Conservation (phyloP, 192 early-diverging fungal species). For the Backusella macrospora region DNA sequence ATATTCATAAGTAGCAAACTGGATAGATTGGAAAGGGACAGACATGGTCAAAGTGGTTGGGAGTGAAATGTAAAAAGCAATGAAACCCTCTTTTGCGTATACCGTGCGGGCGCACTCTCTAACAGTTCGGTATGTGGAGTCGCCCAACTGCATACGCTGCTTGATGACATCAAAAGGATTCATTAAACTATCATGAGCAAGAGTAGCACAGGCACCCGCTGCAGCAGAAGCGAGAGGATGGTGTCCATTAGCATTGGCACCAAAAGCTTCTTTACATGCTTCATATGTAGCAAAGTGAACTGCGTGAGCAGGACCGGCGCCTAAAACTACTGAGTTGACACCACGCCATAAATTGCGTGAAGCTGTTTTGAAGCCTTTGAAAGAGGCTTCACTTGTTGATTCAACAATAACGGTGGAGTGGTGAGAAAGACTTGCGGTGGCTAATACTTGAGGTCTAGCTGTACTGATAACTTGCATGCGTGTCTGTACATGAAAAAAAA, state of each 20-base stretch:
- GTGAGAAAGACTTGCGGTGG: constrained; percentile 2
- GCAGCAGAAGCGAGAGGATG: constrained; percentile 70
- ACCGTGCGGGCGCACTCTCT: constrained; percentile 71
- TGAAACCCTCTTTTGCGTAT: constrained; percentile 72
- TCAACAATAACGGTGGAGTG: constrained; percentile 64
- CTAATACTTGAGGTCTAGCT: constrained; percentile 35
- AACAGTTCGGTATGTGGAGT: constrained; percentile 71
- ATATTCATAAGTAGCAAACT: constrained; percentile 92
- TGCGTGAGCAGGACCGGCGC: constrained; percentile 94
- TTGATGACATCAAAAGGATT: constrained; percentile 98
- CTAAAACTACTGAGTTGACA: constrained; percentile 89
- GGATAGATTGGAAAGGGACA: constrained; percentile 93
- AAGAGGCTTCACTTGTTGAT: constrained; percentile 33
- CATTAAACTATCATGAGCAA: constrained; percentile 87
- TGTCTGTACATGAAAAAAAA: constrained; percentile 55
- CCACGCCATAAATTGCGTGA: constrained; percentile 83
- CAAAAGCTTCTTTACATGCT: constrained; percentile 79
- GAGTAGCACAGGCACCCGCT: constrained; percentile 88
- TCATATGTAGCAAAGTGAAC: constrained; percentile 96
- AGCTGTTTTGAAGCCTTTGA: constrained; percentile 20
- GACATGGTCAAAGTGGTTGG: constrained; percentile 94
- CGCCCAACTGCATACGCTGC: constrained; percentile 92
- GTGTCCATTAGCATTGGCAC: constrained; percentile 55
- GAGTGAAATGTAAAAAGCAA: constrained; percentile 91
- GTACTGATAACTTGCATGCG: constrained; percentile 86